Evolutionary conservation across 495 filamentous ascomycete species (phyloP).

Genomic region (Podospora pseudocomata): DNA sequence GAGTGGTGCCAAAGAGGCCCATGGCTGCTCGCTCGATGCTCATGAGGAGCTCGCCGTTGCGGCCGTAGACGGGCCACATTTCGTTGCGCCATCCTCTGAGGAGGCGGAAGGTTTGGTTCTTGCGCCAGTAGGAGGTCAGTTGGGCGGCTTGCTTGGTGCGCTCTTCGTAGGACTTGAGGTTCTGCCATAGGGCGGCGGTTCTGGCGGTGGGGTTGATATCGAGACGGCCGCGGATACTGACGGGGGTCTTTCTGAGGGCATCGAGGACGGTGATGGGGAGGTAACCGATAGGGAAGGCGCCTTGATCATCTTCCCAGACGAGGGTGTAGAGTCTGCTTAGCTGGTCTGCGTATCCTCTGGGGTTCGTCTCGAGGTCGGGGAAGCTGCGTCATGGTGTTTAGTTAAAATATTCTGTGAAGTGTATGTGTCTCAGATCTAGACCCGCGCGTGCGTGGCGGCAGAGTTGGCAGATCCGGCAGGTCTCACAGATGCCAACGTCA

Average conservation of each 20-base stretch:
- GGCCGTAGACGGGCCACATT: slow-evolving; percentile 76
- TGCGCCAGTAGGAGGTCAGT: slow-evolving; percentile 61
- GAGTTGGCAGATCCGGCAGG: not conserved
- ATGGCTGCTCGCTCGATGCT: slow-evolving; percentile 75
- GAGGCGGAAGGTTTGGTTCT: slow-evolving; percentile 61
- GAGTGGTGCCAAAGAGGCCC: slow-evolving; percentile 79
- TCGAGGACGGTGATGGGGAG: slow-evolving; percentile 56
- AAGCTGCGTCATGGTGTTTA: slow-evolving; percentile 44
- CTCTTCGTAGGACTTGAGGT: slow-evolving; percentile 39
- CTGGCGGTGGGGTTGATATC: slow-evolving; percentile 44
- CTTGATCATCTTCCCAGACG: slow-evolving; percentile 47
- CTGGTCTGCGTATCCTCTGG: slow-evolving; percentile 46
- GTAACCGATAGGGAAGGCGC: slow-evolving; percentile 57
- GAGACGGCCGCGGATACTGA: slow-evolving; percentile 50
- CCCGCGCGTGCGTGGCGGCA: too few species aligned
- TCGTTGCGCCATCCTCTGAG: slow-evolving; percentile 86
- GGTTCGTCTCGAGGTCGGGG: slow-evolving; percentile 59
- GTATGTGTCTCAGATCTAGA: not conserved
- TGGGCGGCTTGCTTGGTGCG: slow-evolving; percentile 57
- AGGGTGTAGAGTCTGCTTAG: slow-evolving; percentile 54
- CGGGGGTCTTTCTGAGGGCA: slow-evolving; percentile 45
- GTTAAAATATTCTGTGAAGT: not conserved
- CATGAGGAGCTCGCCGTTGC: slow-evolving; percentile 58
- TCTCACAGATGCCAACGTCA: not conserved
- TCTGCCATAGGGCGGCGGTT: slow-evolving; percentile 28